Conservation (phyloP, 1,139 yeast genomes). For the Diutina scorzettiae region DNA sequence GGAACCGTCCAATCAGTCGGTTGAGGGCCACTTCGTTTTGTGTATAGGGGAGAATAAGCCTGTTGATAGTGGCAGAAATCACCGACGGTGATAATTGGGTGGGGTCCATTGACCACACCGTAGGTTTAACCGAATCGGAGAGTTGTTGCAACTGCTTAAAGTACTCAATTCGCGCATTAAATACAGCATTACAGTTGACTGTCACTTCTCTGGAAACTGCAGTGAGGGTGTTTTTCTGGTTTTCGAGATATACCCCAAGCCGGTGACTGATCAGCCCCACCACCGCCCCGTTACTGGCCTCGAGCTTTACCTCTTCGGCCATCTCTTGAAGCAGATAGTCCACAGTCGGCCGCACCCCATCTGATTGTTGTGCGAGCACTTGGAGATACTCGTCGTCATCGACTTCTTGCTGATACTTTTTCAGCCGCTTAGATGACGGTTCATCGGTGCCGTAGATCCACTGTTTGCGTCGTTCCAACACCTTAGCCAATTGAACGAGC, state of each 20-base stretch:
- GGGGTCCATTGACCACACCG: not conserved
- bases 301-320: not conserved
- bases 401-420: not conserved
- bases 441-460: constrained; percentile 4
- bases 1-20: constrained; percentile 2
- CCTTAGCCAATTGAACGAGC: not conserved
- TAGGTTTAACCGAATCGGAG: constrained; percentile 58
- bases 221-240: constrained; percentile 28
- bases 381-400: not conserved
- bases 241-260: constrained; percentile 23
- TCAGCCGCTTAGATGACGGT: not conserved
- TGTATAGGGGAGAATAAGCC: not conserved
- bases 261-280: not conserved
- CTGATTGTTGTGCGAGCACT: not conserved
- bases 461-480: not conserved
- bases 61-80: not conserved
- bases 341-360: not conserved
- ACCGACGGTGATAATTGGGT: not conserved
- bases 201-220: constrained; percentile 36
- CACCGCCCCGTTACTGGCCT: not conserved
- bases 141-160: constrained; percentile 75
- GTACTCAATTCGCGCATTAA: constrained; percentile 68
- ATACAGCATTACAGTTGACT: constrained; percentile 47
- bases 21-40: not conserved
- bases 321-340: not conserved